Percentiles rank a stretch among this genome's conserved stretches.
Conservation (phyloP, 1,139 yeast genomes). For the Lodderomyces pseudojiufengensis region DNA sequence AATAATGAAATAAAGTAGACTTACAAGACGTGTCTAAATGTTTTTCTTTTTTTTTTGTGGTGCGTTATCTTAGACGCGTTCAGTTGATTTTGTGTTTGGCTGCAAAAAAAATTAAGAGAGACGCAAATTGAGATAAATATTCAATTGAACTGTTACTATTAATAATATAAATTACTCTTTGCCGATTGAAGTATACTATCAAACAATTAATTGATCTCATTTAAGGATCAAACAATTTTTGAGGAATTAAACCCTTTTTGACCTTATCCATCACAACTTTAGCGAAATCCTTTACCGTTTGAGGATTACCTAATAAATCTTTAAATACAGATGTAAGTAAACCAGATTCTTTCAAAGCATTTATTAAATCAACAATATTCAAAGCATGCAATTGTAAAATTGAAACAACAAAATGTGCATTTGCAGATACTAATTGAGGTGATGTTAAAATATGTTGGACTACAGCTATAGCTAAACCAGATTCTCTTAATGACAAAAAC, state of each 20-base stretch:
- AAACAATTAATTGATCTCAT: no score
- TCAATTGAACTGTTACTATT: no score
- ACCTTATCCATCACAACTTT: slow-evolving; percentile 16
- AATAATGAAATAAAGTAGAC: no score
- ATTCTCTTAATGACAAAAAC: slow-evolving; percentile 25
- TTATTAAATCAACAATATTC: slow-evolving; percentile 19
- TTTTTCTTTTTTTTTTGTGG: no score
- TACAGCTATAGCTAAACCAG: slow-evolving; percentile 30
- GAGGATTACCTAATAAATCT: slow-evolving; percentile 18
- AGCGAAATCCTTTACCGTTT: slow-evolving; percentile 20
- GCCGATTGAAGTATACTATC: no score
- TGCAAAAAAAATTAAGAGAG: no score
- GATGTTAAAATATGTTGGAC: slow-evolving; percentile 25
- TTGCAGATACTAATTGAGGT: slow-evolving; percentile 25
- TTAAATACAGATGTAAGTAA: slow-evolving; percentile 18
- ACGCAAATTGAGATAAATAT: not conserved
- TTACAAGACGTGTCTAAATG: no score
- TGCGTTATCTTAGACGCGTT: slow-evolving; percentile 1
- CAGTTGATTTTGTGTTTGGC: no score
- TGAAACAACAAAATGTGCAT: slow-evolving; percentile 24
- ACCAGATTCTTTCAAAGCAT: slow-evolving; percentile 23
- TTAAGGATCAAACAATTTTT: slow-evolving; percentile 8
- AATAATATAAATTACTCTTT: no score
- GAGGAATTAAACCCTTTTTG: slow-evolving; percentile 20
- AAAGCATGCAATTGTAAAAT: slow-evolving; percentile 25